phyloP scores from a whole-genome alignment of 2,329 filamentous ascomycete genomes.

The Paramyrothecium roridum region DNA sequence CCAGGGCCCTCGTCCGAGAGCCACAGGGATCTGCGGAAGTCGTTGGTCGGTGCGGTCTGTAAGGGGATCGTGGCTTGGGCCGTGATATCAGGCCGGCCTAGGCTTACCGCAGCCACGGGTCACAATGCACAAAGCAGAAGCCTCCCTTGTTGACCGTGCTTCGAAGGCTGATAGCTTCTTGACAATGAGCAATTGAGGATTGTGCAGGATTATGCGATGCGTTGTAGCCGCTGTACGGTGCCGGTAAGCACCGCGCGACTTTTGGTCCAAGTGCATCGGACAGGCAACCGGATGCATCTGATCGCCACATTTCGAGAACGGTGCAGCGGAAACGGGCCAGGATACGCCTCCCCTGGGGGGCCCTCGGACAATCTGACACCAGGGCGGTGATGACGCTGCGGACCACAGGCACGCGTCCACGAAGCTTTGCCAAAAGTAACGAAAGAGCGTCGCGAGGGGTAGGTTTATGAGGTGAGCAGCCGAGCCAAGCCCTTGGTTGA shows the following conservation, averaged over 20 bases:
- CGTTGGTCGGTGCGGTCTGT: neutral
- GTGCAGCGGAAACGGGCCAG: neutral
- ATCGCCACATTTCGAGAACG: neutral
- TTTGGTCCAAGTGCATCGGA: neutral
- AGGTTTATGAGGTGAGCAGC: too few relatives aligned
- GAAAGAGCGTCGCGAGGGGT: too few relatives aligned
- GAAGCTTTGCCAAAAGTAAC: too few relatives aligned
- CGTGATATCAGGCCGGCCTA: conserved; percentile 6
- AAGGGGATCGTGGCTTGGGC: conserved; percentile 17
- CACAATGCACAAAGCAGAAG: neutral
- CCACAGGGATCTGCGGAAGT: neutral
- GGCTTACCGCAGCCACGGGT: neutral
- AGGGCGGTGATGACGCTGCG: neutral
- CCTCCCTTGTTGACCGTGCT: neutral
- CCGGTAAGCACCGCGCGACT: neutral
- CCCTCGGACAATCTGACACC: neutral
- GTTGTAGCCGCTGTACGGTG: neutral
- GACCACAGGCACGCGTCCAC: neutral
- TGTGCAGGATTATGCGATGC: neutral
- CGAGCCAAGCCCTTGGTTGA: too few relatives aligned
- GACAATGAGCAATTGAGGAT: too few relatives aligned
- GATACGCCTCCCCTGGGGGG: neutral
- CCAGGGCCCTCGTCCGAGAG: neutral
- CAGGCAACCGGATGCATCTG: neutral
- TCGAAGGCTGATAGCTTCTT: too few relatives aligned